These are phyloP conservation scores for Cladophialophora carrionii DNA, from an alignment of 2,329 filamentous ascomycete species.

Conservation along the genomic window DNA sequence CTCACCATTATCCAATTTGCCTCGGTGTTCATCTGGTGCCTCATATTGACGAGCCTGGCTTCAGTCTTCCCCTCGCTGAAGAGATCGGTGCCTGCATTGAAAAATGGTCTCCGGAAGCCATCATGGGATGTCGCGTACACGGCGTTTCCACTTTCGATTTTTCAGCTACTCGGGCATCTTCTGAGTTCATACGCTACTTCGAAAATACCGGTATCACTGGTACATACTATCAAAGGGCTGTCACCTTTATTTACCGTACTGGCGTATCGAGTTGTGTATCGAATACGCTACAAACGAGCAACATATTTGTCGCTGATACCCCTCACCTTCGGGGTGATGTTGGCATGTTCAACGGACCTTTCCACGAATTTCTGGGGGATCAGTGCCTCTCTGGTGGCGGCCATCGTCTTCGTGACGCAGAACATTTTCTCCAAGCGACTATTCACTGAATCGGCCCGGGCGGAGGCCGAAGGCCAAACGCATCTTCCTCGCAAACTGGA, in stretches of 20 bases:
- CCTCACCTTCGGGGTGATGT: conserved; percentile 88
- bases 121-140: conserved; percentile 79
- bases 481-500: conserved; percentile 77
- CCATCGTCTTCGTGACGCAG: conserved; percentile 93
- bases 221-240: conserved; percentile 97
- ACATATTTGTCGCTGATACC: conserved; percentile 92
- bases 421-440: conserved; percentile 98
- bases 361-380: conserved; percentile 89
- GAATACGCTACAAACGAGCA: conserved; percentile 81
- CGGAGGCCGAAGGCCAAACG: conserved; percentile 72
- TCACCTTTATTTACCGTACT: conserved; percentile 94
- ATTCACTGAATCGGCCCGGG: conserved; percentile 89
- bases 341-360: conserved; percentile 92
- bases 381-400: conserved; percentile 82
- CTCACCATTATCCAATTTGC: conserved; percentile 92
- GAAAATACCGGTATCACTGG: conserved; percentile 92
- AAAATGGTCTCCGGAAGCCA: conserved; percentile 80
- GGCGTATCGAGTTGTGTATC: conserved; percentile 86
- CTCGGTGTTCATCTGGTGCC: conserved; percentile 85
- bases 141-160: conserved; percentile 86
- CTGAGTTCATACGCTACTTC: conserved; percentile 91
- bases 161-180: conserved; percentile 92
- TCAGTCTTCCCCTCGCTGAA: conserved; percentile 71
- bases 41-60: conserved; percentile 77
- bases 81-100: conserved; percentile 73